A percentile compares a stretch with the other conserved stretches of the same genome.
These are phyloP conservation scores for Fusarium annulatum DNA, from an alignment of 2,329 filamentous ascomycete genomes.

Conservation along the genomic window DNA sequence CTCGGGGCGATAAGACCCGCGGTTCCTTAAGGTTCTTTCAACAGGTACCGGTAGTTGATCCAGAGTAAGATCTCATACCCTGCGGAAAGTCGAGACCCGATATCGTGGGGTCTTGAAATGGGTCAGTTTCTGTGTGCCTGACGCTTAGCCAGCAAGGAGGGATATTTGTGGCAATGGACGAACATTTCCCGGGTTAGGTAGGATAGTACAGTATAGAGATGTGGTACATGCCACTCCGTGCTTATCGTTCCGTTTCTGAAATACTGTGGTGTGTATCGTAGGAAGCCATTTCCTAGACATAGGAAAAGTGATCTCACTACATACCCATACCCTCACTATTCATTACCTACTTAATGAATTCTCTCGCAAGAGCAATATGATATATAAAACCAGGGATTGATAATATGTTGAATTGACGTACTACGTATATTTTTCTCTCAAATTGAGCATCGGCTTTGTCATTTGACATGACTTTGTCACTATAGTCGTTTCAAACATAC, in stretches of 20 bases:
- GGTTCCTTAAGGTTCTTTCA: not conserved
- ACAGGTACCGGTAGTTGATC: not conserved
- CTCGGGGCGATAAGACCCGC: conserved; percentile 23
- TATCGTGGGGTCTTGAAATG: not conserved
- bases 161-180: not conserved
- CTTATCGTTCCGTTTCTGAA: not conserved
- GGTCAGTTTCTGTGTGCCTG: not conserved
- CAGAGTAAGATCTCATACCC: not conserved
- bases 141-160: conserved; percentile 13
- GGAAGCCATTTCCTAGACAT: not conserved
- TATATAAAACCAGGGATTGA: not conserved
- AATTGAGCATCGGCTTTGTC: not conserved
- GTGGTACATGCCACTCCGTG: not conserved
- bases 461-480: not conserved
- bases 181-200: not conserved
- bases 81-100: not conserved
- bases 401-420: not conserved
- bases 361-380: not conserved
- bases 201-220: not conserved
- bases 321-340: not conserved
- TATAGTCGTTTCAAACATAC: not conserved
- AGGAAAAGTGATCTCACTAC: not conserved
- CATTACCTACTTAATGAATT: not conserved
- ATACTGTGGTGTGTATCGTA: not conserved
- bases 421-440: not conserved